These are phyloP conservation scores for Solanum rostratum DNA, from an alignment of 257 asterid genomes.

Conservation along the genomic window DNA sequence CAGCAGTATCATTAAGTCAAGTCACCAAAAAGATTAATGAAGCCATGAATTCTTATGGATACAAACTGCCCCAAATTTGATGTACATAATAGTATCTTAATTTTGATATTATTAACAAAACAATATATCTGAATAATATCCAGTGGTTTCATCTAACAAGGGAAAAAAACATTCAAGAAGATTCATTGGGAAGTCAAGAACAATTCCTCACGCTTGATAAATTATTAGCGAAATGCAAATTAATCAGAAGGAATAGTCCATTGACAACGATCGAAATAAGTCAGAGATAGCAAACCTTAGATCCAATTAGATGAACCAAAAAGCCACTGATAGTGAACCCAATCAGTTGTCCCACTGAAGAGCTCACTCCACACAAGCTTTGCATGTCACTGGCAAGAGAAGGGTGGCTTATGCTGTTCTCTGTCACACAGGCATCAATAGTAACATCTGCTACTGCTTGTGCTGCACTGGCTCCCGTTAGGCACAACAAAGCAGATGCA, in stretches of 20 bases:
- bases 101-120: neutral
- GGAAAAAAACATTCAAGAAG: neutral
- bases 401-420: constrained; percentile 39
- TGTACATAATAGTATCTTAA: neutral
- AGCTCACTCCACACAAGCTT: constrained; percentile 45
- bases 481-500: constrained; percentile 22
- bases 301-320: constrained; percentile 46
- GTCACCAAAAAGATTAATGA: neutral
- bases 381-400: constrained; percentile 64
- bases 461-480: constrained; percentile 36
- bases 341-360: constrained; percentile 48
- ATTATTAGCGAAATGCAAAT: neutral
- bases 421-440: constrained; percentile 61
- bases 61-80: neutral
- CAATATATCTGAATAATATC: neutral
- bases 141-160: neutral
- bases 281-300: constrained; percentile 32
- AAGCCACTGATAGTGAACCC: constrained; percentile 62
- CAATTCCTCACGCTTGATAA: neutral
- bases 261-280: neutral
- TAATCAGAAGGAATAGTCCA: neutral
- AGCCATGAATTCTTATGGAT: neutral
- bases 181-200: neutral
- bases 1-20: neutral
- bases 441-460: constrained; percentile 64